A percentile compares a stretch with the other conserved stretches of the same genome.
Conservation (phyloP, 345 rosid species). For the Sonneratia alba region DNA sequence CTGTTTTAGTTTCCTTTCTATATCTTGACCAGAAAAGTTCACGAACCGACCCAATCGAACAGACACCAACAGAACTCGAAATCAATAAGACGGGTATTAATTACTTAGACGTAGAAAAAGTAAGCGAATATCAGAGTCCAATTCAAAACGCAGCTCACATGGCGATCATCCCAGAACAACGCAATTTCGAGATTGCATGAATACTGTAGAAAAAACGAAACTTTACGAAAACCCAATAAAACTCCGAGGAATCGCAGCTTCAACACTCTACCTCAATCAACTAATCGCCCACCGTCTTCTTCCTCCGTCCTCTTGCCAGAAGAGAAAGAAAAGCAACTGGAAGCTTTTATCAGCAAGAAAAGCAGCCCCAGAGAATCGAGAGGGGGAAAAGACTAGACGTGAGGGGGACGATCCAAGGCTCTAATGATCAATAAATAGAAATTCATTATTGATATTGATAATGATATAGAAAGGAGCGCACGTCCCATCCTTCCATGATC, state of each 20-base stretch:
- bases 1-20: background rate
- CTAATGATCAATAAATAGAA: background rate
- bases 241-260: background rate
- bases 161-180: background rate
- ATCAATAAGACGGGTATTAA: background rate
- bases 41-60: background rate
- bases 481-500: background rate
- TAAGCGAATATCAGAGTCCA: background rate
- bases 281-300: background rate
- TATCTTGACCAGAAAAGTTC: background rate
- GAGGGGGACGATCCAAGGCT: conserved; percentile 19
- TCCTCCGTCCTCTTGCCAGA: background rate
- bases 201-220: background rate
- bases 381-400: background rate
- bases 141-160: background rate
- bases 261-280: background rate
- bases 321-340: conserved; percentile 4
- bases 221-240: background rate
- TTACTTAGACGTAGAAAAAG: background rate
- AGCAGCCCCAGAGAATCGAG: background rate
- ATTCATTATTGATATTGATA: background rate
- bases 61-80: background rate
- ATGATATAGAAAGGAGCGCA: background rate
- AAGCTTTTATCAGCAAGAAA: conserved; percentile 10
- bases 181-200: background rate